These are phyloP conservation scores for Alternaria alternata DNA, from an alignment of 2,329 filamentous ascomycete species.

Conservation along the genomic window DNA sequence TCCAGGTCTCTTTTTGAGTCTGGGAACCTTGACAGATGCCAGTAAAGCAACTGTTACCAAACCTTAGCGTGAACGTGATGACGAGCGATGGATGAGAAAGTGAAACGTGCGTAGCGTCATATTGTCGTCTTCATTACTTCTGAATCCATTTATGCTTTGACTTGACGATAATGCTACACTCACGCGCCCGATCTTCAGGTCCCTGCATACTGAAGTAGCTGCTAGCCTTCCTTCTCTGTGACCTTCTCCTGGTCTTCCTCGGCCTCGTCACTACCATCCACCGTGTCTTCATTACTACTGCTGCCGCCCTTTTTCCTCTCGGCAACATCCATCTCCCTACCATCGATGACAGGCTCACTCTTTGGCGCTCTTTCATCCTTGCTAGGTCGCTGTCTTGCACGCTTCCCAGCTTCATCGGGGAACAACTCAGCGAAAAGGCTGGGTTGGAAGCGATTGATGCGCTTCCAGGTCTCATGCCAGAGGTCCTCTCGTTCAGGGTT, in stretches of 20 bases:
- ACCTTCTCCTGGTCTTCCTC: constrained; percentile 18
- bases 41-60: neutral
- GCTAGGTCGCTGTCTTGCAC: constrained; percentile 30
- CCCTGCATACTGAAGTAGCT: neutral
- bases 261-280: constrained; percentile 1
- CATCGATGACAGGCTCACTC: constrained; percentile 3
- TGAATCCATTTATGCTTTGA: neutral
- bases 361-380: constrained; percentile 26
- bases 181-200: neutral
- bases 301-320: constrained; percentile 9
- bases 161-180: neutral
- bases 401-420: constrained; percentile 55
- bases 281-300: constrained; percentile 7
- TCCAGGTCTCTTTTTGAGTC: neutral
- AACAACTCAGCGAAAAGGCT: constrained; percentile 67
- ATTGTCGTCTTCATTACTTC: neutral
- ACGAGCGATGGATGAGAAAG: neutral
- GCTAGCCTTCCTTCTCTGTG: constrained; percentile 22
- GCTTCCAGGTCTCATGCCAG: constrained; percentile 69
- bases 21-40: neutral
- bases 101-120: neutral
- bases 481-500: constrained; percentile 60
- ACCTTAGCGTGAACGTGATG: neutral
- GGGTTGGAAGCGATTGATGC: constrained; percentile 68
- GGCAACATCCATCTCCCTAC: constrained; percentile 21